phyloP scores from a whole-genome alignment of 192 early-diverging fungal genomes.

The Linnemannia schmuckeri region DNA sequence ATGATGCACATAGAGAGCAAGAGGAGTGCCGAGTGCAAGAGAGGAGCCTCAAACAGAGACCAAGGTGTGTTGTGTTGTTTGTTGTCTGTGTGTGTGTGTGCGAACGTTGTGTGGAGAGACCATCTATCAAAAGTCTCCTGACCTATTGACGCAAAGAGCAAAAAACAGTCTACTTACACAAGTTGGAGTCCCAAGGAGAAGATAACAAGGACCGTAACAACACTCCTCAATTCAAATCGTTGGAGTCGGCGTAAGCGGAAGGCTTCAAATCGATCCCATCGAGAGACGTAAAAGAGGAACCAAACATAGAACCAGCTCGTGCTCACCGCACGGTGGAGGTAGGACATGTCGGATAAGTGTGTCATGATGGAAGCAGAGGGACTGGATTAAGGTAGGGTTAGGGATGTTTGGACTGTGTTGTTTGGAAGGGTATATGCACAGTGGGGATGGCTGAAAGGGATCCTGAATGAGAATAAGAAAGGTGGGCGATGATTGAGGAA shows the following conservation, averaged over 20 bases:
- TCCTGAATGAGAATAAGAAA: neutral
- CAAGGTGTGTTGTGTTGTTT: too few relatives aligned
- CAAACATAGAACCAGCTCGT: constrained; percentile 38
- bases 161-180: constrained; percentile 32
- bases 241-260: constrained; percentile 19
- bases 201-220: constrained; percentile 31
- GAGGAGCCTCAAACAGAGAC: too few relatives aligned
- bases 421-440: constrained; percentile 12
- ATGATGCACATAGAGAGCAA: neutral
- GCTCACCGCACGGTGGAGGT: constrained; percentile 36
- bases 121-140: neutral
- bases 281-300: constrained; percentile 42
- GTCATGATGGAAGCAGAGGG: constrained; percentile 27
- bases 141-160: neutral
- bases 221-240: constrained; percentile 41
- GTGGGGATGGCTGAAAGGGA: neutral
- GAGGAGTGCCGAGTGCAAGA: neutral
- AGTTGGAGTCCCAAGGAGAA: constrained; percentile 30
- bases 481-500: too few relatives aligned
- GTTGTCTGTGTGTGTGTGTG: neutral
- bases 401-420: neutral
- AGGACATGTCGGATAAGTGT: constrained; percentile 42
- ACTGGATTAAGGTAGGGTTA: neutral
- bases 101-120: neutral
- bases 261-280: constrained; percentile 49